Evolutionary conservation across 208 protist species (phyloP).

Genomic region (Lotmaria passim): DNA sequence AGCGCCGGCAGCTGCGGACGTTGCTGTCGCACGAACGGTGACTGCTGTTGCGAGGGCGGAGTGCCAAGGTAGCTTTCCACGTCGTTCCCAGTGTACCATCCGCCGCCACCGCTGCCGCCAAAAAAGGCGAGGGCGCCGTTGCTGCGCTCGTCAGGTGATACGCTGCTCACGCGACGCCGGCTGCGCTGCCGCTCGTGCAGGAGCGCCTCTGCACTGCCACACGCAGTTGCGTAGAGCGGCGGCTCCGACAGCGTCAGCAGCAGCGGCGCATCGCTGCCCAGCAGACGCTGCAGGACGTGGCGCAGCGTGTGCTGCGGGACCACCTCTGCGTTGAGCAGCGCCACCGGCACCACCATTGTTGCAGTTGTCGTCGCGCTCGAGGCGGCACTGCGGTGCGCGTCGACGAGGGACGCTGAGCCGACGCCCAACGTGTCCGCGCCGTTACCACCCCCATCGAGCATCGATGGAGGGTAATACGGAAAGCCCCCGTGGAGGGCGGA

Average conservation of each 20-base stretch:
- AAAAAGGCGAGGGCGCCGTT: constrained; percentile 3
- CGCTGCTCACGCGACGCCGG: constrained; percentile 15
- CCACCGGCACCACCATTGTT: background rate
- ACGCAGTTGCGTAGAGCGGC: constrained; percentile 29
- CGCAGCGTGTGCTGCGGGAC: constrained; percentile 19
- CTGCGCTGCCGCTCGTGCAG: constrained; percentile 22
- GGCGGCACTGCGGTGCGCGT: constrained; percentile 12
- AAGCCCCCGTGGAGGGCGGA: constrained; percentile 1
- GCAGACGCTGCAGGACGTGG: constrained; percentile 15
- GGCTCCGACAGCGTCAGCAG: constrained; percentile 35
- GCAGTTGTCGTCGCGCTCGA: constrained; percentile 20
- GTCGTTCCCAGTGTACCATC: constrained; percentile 5
- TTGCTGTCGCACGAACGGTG: constrained; percentile 5
- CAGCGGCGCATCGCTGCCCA: constrained; percentile 24
- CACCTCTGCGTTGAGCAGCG: constrained; percentile 22
- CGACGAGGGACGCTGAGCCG: background rate
- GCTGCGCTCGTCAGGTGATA: constrained; percentile 6
- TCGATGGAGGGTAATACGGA: background rate
- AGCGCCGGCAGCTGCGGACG: constrained; percentile 42
- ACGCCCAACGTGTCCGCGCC: background rate
- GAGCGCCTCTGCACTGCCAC: constrained; percentile 22
- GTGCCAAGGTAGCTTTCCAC: constrained; percentile 19
- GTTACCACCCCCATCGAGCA: background rate
- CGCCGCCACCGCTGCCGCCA: background rate
- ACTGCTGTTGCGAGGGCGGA: constrained; percentile 12